Base-by-base conservation (phyloP, 331 rosid species). In the Arachis monticola region DNA sequence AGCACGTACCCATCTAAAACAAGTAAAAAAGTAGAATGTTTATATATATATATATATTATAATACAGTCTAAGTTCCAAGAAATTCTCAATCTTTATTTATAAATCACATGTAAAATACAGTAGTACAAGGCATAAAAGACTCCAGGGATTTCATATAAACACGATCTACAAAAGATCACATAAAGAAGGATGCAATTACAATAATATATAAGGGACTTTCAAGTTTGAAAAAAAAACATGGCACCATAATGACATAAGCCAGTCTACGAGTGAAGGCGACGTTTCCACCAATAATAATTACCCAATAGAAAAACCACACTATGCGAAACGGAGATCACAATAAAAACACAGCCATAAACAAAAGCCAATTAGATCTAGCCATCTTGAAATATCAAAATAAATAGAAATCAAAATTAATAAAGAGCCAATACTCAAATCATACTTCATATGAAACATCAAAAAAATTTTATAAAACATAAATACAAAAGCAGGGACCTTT, bases 311-410 rank as follows among this genome's bases (percentile, higher is more conserved):
- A 62, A 12, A 4, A 40, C 6, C 66, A 30, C 38, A 40, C 2
- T 40, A 17, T 40, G 64, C 45, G 14, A 56, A 56, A 12, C 31
- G 6, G 50, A 3, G 51, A 73, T 61, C 77, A 61, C 42, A 45
- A 47, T 0, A 61, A 73, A 73, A 13, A 73, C 17, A 22, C 51
- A 5, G 50, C 11, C 14, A 6, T 4, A 0, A 60, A 10, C 61
- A 4, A 5, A 11, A 3, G 0, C 27, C 4, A 32, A 57, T 1
- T 11, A 66, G 74, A 72, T 79, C 65, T 22, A 9, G 11, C 1
- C 5, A 72, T 3, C 14, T 12, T 9, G 38, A 51, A 51, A 5
- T 22, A 56, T 32, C 14, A 32, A 47, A 7, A 32, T 11, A 17
- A 31, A 7, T 48, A 42, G 50, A 60, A 2, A n/a, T 27, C 10